Evolutionary conservation across 345 rosid genomes (phyloP), one percentile per base, ranked within the genome.

Genomic region (Mercurialis annua): DNA sequence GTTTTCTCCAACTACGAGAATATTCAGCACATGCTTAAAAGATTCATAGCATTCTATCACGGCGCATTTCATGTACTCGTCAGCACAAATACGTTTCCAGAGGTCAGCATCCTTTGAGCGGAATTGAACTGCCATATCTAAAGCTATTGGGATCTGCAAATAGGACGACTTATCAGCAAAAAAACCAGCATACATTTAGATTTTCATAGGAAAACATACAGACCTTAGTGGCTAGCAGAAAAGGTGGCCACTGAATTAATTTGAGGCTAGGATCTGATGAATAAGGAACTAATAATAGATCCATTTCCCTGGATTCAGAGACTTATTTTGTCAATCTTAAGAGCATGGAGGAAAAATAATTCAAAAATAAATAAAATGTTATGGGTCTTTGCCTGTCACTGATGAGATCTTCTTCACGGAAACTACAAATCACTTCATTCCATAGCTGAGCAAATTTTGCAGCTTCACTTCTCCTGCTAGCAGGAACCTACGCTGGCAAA

Each of bases 171-270:
- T n/a, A 24, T 29, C 31, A 56, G 23, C 53, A 57, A 11, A 65
- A n/a, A 18, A 52, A 65, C 20, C 2, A 42, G 27, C 24, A 47
- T 24, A 29, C 59, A 34, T 18, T 51, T 43, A 52, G 24, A 53
- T 46, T 9, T 40, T 44, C 15, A n/a, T 33, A 55, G 55, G 24
- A 67, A 66, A 65, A 64, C 29, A 24, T 47, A 56, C 84, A 49
- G 74, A 93, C 98, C 98, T 93, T 90, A 96, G 92, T 89, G 72
- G 98, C 90, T 70, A 93, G 95, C 85, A 90, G 67, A 86, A 93
- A 90, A 0, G 98, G 98, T 29, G 99, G 99, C 97, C 99, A 94
- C 77, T 94, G 99, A 76, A 94, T 89, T 64, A 94, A 71, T 77
- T 87, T 89, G 69, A 94, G 81, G 87, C 92, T 86, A 68, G 95